These are phyloP conservation scores for Aureobasidium pullulans DNA, from an alignment of 2,329 filamentous ascomycete genomes.

Conservation along the genomic window DNA sequence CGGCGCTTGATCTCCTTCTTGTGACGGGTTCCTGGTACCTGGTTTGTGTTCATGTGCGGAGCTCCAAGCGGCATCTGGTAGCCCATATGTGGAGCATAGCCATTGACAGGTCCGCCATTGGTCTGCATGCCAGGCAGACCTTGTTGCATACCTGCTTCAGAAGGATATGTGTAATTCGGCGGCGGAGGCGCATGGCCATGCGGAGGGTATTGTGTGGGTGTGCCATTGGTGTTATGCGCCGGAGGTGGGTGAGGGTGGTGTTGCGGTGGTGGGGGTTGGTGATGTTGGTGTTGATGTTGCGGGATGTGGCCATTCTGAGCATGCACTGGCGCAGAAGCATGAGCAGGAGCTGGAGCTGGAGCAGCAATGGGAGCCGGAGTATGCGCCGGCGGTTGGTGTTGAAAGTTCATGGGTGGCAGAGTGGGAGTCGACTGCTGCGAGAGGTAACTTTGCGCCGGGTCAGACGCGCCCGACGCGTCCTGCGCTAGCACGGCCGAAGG, in stretches of 20 bases:
- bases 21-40: constrained; percentile 56
- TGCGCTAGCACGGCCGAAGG: not conserved
- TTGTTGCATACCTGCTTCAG: constrained; percentile 7
- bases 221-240: constrained; percentile 5
- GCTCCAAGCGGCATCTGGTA: constrained; percentile 48
- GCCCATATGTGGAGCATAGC: constrained; percentile 34
- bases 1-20: constrained; percentile 69
- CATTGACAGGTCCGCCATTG: constrained; percentile 18
- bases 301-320: not conserved
- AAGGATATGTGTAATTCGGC: constrained; percentile 1
- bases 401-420: constrained; percentile 11
- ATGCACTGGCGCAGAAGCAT: not conserved
- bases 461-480: constrained; percentile 3
- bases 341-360: not conserved
- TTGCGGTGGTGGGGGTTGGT: constrained; percentile 18
- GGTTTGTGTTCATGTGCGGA: constrained; percentile 32
- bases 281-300: constrained; percentile 25
- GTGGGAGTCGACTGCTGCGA: not conserved
- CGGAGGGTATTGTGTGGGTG: not conserved
- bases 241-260: not conserved
- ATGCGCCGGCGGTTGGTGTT: not conserved
- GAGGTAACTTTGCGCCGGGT: constrained; percentile 7
- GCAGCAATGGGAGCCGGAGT: not conserved
- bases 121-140: not conserved
- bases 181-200: not conserved